phyloP scores from a whole-genome alignment of 2,329 filamentous ascomycete species.

The Pseudogymnoascus pannorum region DNA sequence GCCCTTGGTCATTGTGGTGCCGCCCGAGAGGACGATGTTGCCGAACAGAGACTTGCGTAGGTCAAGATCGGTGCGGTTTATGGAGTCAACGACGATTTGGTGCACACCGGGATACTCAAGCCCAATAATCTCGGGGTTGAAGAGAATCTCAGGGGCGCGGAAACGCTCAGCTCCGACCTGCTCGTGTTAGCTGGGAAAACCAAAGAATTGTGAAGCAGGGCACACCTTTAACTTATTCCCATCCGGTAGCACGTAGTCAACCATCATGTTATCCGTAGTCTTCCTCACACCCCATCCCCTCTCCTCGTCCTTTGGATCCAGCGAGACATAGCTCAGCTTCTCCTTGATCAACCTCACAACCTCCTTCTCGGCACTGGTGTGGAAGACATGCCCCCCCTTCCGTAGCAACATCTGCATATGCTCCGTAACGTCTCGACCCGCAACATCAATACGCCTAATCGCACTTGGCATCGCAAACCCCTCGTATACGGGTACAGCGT shows the following conservation, averaged over 20 bases:
- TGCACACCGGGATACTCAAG: constrained; percentile 95
- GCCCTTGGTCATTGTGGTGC: constrained; percentile 91
- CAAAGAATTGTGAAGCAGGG: background rate
- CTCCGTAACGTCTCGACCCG: constrained; percentile 92
- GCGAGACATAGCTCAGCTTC: constrained; percentile 81
- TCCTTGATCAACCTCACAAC: constrained; percentile 98
- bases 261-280: constrained; percentile 66
- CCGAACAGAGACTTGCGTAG: constrained; percentile 87
- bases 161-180: constrained; percentile 91
- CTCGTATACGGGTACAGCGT: constrained; percentile 95
- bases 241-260: constrained; percentile 86
- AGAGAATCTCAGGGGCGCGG: constrained; percentile 91
- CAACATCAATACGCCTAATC: constrained; percentile 92
- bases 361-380: constrained; percentile 98
- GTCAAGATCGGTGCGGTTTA: constrained; percentile 91
- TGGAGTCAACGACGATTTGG: constrained; percentile 95
- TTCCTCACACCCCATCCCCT: constrained; percentile 88
- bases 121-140: constrained; percentile 94
- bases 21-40: constrained; percentile 95
- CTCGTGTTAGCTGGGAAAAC: background rate
- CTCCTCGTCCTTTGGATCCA: constrained; percentile 88
- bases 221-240: constrained; percentile 83
- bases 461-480: constrained; percentile 95
- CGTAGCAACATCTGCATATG: constrained; percentile 84
- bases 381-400: constrained; percentile 90